Evolutionary conservation across 441 rosid genomes (phyloP), one percentile per base, ranked within the genome.

Genomic region (Bruguiera hainesii): DNA sequence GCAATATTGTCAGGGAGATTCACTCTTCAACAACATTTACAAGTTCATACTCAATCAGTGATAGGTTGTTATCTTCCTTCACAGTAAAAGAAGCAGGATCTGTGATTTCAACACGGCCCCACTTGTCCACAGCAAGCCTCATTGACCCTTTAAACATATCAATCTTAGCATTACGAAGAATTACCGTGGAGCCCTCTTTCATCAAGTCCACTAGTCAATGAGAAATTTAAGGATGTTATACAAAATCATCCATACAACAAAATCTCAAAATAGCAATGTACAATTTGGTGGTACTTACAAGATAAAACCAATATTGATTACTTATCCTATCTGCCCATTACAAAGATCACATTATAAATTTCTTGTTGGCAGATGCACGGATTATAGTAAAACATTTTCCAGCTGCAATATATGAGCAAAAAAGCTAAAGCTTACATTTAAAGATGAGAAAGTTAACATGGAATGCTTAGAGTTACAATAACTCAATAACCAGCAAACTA

Each of bases 61-160:
- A 90, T 65, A 90, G 81, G 79, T 90, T 90, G 76, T 82, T 88
- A 29, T 90, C 95, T 80, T 90, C 92, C 76, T 85, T 86, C 72
- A 90, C 92, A 7, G 76, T 85, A 81, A 88, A 85, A 71, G 68
- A 76, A 2, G 81, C 93, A 67, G 96, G 82, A 68, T 87, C 93
- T 1, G 87, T 74, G 28, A 80, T 88, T 79, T 93, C 92, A 1
- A 93, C 84, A 25, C 84, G 93, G 20, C 98, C 98, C 98, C 97
- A 88, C 76, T 88, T 88, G 78, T 93, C 98, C 71, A 90, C 96
- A 2, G 90, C 93, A 42, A 93, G 82, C 87, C 98, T 87, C 97
- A 93, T 93, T 56, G 92, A 84, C 53, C 97, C 85, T 78, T 90
- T 93, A 72, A 88, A 90, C 96, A 93, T 88, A 61, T 88, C 97